Percentiles rank a stretch among this genome's conserved stretches.
Conservation (phyloP, 179 eudicot genomes). For the Drosera spatulata region DNA sequence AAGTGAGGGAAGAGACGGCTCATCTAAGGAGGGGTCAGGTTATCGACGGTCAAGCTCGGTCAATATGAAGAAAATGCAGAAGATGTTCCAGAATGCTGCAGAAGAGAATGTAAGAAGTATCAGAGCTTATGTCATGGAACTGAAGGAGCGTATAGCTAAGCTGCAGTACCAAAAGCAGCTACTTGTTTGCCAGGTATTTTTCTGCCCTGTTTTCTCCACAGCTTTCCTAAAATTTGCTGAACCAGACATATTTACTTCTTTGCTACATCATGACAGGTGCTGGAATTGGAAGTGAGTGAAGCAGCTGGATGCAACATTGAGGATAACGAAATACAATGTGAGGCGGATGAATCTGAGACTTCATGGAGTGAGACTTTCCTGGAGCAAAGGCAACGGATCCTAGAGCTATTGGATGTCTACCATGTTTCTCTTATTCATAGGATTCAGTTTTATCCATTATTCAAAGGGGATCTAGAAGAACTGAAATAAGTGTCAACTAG, state of each 20-base stretch:
- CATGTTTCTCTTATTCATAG: constrained; percentile 88
- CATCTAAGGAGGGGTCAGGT: constrained; percentile 84
- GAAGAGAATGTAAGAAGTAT: constrained; percentile 95
- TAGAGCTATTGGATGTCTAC: constrained; percentile 84
- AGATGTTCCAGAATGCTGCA: constrained; percentile 96
- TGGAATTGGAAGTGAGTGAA: constrained; percentile 88
- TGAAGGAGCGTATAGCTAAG: constrained; percentile 95
- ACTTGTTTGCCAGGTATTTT: constrained; percentile 82
- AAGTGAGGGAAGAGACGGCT: constrained; percentile 54
- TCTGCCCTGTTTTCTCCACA: background rate
- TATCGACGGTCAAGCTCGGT: constrained; percentile 92
- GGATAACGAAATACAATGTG: constrained; percentile 33
- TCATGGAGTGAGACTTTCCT: constrained; percentile 56
- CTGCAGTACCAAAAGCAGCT: constrained; percentile 93
- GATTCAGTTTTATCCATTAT: constrained; percentile 78
- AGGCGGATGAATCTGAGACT: constrained; percentile 41
- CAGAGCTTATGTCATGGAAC: constrained; percentile 81
- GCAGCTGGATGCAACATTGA: constrained; percentile 68
- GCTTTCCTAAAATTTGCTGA: background rate
- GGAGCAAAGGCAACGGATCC: constrained; percentile 87
- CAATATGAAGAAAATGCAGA: constrained; percentile 96
- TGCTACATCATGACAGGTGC: constrained; percentile 32
- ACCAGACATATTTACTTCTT: background rate
- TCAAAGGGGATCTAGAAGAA: constrained; percentile 67
- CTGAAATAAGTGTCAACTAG: too few species aligned